Evolutionary conservation across 805 yeast species (phyloP).

Genomic region (Vanderwaltozyma verrucispora): DNA sequence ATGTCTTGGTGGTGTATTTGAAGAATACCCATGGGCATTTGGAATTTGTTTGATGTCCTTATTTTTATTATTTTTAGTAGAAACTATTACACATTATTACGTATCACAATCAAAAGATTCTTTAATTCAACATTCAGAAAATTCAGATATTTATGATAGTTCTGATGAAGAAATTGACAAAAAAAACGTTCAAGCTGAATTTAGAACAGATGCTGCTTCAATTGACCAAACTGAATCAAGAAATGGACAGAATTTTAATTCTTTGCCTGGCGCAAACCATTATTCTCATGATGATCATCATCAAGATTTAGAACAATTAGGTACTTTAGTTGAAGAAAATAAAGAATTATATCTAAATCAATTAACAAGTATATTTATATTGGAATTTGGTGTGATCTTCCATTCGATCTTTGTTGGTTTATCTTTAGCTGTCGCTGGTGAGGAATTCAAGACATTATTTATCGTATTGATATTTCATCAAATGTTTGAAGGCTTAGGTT

Average conservation of each 20-base stretch:
- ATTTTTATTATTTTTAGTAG: slow-evolving; percentile 38
- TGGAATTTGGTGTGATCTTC: slow-evolving; percentile 74
- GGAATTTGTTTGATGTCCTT: slow-evolving; percentile 42
- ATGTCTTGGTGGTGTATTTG: slow-evolving; percentile 55
- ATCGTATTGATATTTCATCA: slow-evolving; percentile 68
- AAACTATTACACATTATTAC: slow-evolving; percentile 36
- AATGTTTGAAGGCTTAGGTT: slow-evolving; percentile 76
- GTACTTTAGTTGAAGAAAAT: slow-evolving; percentile 6
- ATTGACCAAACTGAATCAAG: too few relatives aligned
- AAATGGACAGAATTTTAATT: not conserved
- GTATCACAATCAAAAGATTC: slow-evolving; percentile 24
- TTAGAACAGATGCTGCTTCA: too few relatives aligned
- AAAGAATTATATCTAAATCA: slow-evolving; percentile 47
- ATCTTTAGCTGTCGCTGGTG: slow-evolving; percentile 67
- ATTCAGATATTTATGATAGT: not conserved
- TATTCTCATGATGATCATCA: slow-evolving; percentile 6
- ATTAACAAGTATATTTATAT: slow-evolving; percentile 42
- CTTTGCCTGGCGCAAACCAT: slow-evolving; percentile 6
- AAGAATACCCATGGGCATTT: slow-evolving; percentile 46
- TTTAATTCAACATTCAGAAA: not conserved
- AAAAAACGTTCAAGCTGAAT: not conserved
- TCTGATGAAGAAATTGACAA: not conserved
- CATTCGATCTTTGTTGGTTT: slow-evolving; percentile 79
- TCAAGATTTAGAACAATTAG: slow-evolving; percentile 7
- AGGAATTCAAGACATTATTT: slow-evolving; percentile 60